Evolutionary conservation across 805 yeast species (phyloP).

Genomic region (Candida saitoana): DNA sequence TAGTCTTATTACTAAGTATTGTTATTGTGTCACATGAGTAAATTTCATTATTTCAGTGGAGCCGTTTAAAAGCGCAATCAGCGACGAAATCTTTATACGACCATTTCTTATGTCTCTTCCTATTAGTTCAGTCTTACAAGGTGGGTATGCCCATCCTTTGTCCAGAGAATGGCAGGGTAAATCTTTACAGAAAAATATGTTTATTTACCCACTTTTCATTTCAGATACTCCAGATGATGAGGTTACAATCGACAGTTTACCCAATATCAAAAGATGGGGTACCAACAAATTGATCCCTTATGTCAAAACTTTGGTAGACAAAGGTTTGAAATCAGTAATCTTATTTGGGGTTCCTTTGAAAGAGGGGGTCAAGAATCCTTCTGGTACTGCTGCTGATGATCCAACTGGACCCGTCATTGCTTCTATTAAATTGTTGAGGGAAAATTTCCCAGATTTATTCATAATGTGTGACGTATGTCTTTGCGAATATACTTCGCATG

Average conservation of each 20-base stretch:
- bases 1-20: too few species aligned
- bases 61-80: background rate
- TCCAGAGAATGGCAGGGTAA: slow-evolving; percentile 91
- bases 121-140: slow-evolving; percentile 77
- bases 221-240: slow-evolving; percentile 81
- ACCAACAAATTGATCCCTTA: slow-evolving; percentile 71
- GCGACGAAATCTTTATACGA: background rate
- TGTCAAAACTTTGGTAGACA: slow-evolving; percentile 62
- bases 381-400: slow-evolving; percentile 90
- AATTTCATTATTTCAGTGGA: background rate
- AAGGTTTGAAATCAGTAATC: slow-evolving; percentile 83
- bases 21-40: background rate
- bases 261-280: slow-evolving; percentile 86
- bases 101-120: background rate
- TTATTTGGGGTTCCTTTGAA: slow-evolving; percentile 87
- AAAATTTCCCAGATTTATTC: slow-evolving; percentile 74
- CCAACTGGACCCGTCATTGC: slow-evolving; percentile 92
- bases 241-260: slow-evolving; percentile 67
- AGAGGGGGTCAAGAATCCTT: slow-evolving; percentile 70
- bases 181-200: slow-evolving; percentile 80
- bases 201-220: slow-evolving; percentile 87
- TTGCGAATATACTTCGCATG: slow-evolving; percentile 95
- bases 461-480: slow-evolving; percentile 93
- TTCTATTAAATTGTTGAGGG: slow-evolving; percentile 62
- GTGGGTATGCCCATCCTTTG: slow-evolving; percentile 91